Evolutionary conservation across 371 early-diverging fungal species (phyloP).

Genomic region (Smittium mucronatum): DNA sequence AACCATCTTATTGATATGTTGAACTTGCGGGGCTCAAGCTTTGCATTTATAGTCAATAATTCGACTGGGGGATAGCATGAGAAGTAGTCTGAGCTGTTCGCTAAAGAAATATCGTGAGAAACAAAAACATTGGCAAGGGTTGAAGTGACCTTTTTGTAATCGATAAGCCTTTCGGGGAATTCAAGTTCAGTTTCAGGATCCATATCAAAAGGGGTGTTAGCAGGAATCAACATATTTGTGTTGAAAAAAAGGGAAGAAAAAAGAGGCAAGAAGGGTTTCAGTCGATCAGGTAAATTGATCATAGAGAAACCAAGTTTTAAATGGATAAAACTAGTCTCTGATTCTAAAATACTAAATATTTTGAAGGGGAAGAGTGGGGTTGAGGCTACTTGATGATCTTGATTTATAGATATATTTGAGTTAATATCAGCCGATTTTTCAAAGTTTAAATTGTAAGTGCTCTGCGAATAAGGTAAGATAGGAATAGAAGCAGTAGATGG

Average conservation of each 20-base stretch:
- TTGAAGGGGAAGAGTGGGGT: not conserved
- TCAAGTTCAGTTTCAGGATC: not conserved
- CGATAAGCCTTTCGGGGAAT: constrained; percentile 21
- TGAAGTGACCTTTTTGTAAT: constrained; percentile 40
- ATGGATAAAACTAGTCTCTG: not conserved
- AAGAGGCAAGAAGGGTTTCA: not conserved
- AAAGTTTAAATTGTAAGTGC: not conserved
- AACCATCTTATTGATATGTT: constrained; percentile 35
- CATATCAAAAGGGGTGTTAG: not conserved
- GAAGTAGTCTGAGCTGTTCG: constrained; percentile 45
- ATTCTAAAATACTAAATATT: not conserved
- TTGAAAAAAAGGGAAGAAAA: constrained; percentile 1
- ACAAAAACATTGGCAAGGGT: constrained; percentile 40
- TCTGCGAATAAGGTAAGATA: not conserved
- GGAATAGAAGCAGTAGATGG: not conserved
- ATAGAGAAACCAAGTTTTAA: not conserved
- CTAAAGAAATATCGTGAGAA: constrained; percentile 42
- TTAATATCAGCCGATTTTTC: not conserved
- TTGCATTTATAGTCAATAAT: constrained; percentile 37
- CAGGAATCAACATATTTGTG: constrained; percentile 3
- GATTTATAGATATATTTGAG: not conserved
- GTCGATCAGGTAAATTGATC: not conserved
- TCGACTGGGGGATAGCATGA: constrained; percentile 41
- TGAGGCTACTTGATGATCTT: not conserved
- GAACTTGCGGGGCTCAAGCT: constrained; percentile 31